These are phyloP conservation scores for Didymosphaeria variabile DNA, from an alignment of 2,329 filamentous ascomycete genomes.

Conservation along the genomic window DNA sequence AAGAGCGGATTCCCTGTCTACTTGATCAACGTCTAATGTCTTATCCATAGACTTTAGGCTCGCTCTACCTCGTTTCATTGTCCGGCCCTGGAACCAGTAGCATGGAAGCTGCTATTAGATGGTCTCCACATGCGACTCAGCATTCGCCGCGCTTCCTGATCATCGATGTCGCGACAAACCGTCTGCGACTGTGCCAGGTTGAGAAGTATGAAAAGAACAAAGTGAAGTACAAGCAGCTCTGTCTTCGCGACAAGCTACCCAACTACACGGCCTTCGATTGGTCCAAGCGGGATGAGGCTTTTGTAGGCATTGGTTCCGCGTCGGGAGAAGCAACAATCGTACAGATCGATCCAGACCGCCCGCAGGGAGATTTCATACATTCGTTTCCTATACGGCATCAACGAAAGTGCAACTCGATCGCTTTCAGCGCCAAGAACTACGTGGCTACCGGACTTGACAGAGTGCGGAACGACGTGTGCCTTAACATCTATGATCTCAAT, in stretches of 20 bases:
- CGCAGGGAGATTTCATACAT: constrained; percentile 60
- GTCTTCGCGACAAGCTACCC: constrained; percentile 64
- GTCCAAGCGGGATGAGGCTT: constrained; percentile 68
- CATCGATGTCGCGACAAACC: constrained; percentile 67
- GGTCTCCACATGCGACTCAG: constrained; percentile 66
- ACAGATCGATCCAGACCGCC: constrained; percentile 71
- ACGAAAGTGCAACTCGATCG: constrained; percentile 81
- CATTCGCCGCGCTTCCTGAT: constrained; percentile 66
- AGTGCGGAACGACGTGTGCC: constrained; percentile 80
- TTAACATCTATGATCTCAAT: constrained; percentile 84
- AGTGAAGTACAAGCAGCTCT: constrained; percentile 63
- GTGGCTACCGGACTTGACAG: constrained; percentile 82
- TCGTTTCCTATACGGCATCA: constrained; percentile 77
- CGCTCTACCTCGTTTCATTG: constrained; percentile 3
- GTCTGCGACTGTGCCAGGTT: constrained; percentile 66
- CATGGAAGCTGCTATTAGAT: constrained; percentile 71
- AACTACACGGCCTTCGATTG: constrained; percentile 73
- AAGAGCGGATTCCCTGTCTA: not conserved
- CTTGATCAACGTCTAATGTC: constrained; percentile 1
- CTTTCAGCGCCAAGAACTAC: constrained; percentile 76
- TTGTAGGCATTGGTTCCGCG: constrained; percentile 78
- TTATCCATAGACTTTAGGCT: constrained; percentile 18
- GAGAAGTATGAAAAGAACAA: constrained; percentile 45
- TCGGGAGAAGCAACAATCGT: constrained; percentile 79
- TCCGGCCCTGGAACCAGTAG: constrained; percentile 26